Evolutionary conservation across 169 alveolate species (phyloP), one percentile per base, ranked within the genome.

Genomic region (Plasmodium coatneyi): DNA sequence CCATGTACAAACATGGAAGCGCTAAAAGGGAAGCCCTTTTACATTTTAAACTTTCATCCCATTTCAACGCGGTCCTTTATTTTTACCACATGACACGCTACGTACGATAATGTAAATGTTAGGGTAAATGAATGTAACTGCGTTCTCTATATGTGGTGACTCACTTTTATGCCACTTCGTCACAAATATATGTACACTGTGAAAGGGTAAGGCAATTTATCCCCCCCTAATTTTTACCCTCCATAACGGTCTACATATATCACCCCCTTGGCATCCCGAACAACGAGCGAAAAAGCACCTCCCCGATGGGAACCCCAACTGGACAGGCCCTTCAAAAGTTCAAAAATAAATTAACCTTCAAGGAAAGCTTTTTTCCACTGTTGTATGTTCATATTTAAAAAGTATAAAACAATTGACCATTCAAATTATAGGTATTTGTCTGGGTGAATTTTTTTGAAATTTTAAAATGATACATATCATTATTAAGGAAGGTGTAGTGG

Each of bases 401-500:
- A 56, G 43, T 34, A 82, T 82, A 12, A 82, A 71, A 71, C 36
- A 70, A 83, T 83, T 83, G 71, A 83, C 74, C 82, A 83, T 83
- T 83, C 83, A 83, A 83, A 66, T 83, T 83, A 83, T 52, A 71
- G 32, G 60, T 46, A 82, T 82, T 30, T 71, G 82, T 83, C n/a
- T 41, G 19, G 71, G 49, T 70, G 60, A 49, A 49, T 71, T 71
- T 71, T 83, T 39, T 43, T 66, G n/a, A 83, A 52, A 71, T 83
- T 70, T 70, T 39, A 83, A 83, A 83, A 83, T 71, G 30, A 71
- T 83, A 43, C 92, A 83, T 83, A 41, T 70, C 78, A 71, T 43
- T 80, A 52, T 22, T 3, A 52, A 34, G 39, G 54, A 81, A 9
- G 71, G 71, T 46, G 52, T 66, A 66, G 22, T 19, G 9, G 9